Evolutionary conservation across 176 grass and related monocot species (phyloP), one percentile per base, ranked within the genome.

Genomic region (Saccharum officinarum): DNA sequence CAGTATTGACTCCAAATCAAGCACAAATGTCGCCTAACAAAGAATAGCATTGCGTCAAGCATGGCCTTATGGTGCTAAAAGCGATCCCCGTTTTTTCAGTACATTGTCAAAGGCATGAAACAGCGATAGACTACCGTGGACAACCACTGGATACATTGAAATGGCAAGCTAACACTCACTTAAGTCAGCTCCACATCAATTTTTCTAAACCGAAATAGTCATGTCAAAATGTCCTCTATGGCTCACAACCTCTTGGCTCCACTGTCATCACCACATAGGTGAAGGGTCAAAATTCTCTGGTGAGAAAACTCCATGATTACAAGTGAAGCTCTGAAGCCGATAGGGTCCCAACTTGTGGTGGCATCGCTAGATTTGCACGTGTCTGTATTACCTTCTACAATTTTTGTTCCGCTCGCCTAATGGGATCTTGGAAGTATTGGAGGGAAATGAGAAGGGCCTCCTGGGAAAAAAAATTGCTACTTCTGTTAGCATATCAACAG

Each of bases 401-500:
- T 79, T 82, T 34, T 3, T 73, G 34, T 71, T 60, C 87, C 15
- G 89, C 91, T 86, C 85, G 87, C 70, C 78, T 86, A 74, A 97
- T 90, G 47, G 94, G 82, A 13, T 90, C 94, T 92, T 97, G 92
- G 61, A 97, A 97, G 76, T 94, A 97, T 45, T 94, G 89, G 23
- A 97, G 94, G 46, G 87, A 97, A 59, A 97, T 94, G 47, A 97
- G 92, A 97, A 97, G 86, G 47, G 94, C 94, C 83, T 94, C 94
- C 94, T 97, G 79, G 84, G 87, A 89, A 88, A 87, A 89, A 5
- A 59, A 57, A 2, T 79, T 39, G 37, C 39, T 65, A 78, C 36
- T 42, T 25, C 10, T 74, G 75, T 83, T 71, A 76, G 83, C 28
- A 46, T 62, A 84, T 76, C 17, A 89, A 66, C 16, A 31, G 33